A percentile compares a stretch with the other conserved stretches of the same genome.
Evolutionary conservation across 2,329 filamentous ascomycete species (phyloP).

Genomic region (Fusarium sp.): DNA sequence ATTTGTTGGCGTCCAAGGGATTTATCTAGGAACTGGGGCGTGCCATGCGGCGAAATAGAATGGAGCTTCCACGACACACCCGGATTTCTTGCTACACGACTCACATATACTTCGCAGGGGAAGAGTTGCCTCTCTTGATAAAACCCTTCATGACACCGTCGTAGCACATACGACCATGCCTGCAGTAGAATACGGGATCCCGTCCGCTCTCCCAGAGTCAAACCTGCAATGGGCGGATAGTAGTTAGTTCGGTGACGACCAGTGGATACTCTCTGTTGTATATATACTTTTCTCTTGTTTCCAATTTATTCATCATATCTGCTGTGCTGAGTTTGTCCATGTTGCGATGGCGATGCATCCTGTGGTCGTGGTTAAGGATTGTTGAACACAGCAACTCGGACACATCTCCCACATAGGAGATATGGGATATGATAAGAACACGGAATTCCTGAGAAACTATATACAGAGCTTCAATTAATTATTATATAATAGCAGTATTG

Average conservation of each 20-base stretch:
- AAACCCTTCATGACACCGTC: not conserved
- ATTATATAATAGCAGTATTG: not conserved
- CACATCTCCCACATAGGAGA: not conserved
- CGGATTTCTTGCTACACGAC: not conserved
- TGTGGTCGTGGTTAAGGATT: not conserved
- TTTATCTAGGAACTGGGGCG: not conserved
- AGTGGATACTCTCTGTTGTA: constrained; percentile 37
- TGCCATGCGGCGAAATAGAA: not conserved
- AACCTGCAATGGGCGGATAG: constrained; percentile 32
- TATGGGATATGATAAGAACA: not conserved
- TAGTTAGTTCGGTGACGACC: constrained; percentile 23
- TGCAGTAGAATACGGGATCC: constrained; percentile 37
- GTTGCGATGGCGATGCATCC: not conserved
- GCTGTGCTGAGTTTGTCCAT: not conserved
- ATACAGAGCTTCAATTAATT: not conserved
- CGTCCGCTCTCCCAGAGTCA: constrained; percentile 37
- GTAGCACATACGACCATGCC: constrained; percentile 34
- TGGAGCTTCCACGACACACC: not conserved
- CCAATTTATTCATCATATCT: not conserved
- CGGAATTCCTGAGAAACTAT: not conserved
- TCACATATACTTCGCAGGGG: not conserved
- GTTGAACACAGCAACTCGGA: not conserved
- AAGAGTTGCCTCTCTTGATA: not conserved
- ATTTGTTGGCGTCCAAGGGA: not conserved
- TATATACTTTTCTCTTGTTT: not conserved